Evolutionary conservation across 2,329 filamentous ascomycete genomes (phyloP).

Genomic region (Colletotrichum endophyticum): DNA sequence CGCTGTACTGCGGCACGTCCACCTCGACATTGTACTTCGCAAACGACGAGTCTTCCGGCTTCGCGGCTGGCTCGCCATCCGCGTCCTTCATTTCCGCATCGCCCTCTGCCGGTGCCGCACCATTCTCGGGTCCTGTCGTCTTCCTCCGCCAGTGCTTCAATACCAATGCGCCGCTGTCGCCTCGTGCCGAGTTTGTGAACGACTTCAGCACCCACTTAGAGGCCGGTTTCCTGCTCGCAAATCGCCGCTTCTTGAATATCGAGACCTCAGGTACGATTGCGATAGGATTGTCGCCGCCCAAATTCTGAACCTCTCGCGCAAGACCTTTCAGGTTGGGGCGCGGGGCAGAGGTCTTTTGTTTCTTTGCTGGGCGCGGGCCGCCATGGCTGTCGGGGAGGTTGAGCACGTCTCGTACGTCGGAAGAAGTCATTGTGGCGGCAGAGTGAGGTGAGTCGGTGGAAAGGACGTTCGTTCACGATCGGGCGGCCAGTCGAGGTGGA

Average conservation of each 20-base stretch:
- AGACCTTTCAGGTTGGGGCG: constrained; percentile 66
- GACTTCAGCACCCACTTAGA: constrained; percentile 69
- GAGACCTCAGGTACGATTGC: constrained; percentile 67
- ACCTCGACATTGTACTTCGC: constrained; percentile 88
- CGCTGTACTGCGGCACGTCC: constrained; percentile 79
- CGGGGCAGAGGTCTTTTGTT: constrained; percentile 71
- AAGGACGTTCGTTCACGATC: neutral
- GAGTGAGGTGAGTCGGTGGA: neutral
- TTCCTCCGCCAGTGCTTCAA: constrained; percentile 84
- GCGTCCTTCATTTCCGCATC: constrained; percentile 35
- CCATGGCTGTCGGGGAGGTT: constrained; percentile 69
- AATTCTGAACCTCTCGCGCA: constrained; percentile 68
- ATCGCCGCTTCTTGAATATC: constrained; percentile 63
- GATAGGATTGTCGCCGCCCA: constrained; percentile 71
- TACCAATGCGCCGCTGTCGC: constrained; percentile 65
- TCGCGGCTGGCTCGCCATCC: constrained; percentile 35
- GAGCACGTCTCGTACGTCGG: constrained; percentile 88
- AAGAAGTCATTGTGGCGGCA: constrained; percentile 65
- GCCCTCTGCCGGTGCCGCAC: constrained; percentile 23
- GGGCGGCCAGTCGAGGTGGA: neutral
- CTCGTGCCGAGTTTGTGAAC: constrained; percentile 80
- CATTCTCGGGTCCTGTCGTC: constrained; percentile 46
- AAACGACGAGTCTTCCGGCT: constrained; percentile 67
- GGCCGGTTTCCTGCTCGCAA: constrained; percentile 60
- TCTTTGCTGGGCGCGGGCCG: constrained; percentile 69